These are phyloP conservation scores for Alternaria burnsii DNA, from an alignment of 2,329 filamentous ascomycete genomes.

Conservation along the genomic window DNA sequence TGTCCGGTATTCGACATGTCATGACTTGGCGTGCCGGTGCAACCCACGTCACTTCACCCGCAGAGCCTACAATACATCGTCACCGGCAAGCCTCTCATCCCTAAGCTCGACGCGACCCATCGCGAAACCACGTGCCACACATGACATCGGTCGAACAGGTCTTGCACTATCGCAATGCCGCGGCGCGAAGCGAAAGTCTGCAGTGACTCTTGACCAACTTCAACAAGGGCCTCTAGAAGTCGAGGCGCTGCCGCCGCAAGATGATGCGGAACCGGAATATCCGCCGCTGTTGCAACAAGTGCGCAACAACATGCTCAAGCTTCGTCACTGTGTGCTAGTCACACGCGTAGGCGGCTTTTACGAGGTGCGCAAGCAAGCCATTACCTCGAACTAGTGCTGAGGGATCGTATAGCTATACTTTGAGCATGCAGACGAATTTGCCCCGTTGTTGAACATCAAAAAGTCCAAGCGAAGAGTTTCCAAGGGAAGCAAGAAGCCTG, in stretches of 20 bases:
- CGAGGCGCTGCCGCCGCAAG: constrained; percentile 51
- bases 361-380: constrained; percentile 62
- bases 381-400: constrained; percentile 16
- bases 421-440: constrained; percentile 90
- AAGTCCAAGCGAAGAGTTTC: constrained; percentile 78
- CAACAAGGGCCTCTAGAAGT: constrained; percentile 64
- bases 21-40: background rate
- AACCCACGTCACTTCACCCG: background rate
- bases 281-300: constrained; percentile 91
- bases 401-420: constrained; percentile 73
- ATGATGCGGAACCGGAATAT: constrained; percentile 67
- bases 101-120: constrained; percentile 34
- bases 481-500: constrained; percentile 62
- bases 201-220: constrained; percentile 53
- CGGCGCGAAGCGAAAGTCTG: constrained; percentile 53
- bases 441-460: constrained; percentile 86
- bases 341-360: constrained; percentile 97
- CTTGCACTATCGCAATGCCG: constrained; percentile 34
- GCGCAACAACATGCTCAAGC: constrained; percentile 86
- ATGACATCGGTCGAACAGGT: constrained; percentile 21
- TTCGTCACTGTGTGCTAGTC: constrained; percentile 87
- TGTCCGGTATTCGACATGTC: constrained; percentile 18
- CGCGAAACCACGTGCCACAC: constrained; percentile 41
- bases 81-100: constrained; percentile 8
- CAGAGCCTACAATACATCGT: background rate